Evolutionary conservation across 106 monocot genomes (phyloP).

Genomic region (Iris macrosiphon): DNA sequence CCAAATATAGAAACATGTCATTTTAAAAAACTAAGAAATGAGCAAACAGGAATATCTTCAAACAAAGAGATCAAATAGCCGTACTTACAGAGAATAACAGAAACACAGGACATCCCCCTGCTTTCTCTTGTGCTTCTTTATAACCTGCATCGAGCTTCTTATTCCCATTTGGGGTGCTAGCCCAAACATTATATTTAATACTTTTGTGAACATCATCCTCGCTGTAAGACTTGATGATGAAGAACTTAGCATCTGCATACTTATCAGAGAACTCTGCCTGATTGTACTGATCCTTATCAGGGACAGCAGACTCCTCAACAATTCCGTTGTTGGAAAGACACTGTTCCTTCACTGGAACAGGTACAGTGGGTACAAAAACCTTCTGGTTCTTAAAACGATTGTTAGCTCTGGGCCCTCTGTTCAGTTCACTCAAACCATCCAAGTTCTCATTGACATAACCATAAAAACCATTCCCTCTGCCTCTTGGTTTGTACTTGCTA

Average conservation of each 20-base stretch:
- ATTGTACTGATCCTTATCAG: slow-evolving; percentile 58
- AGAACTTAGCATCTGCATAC: slow-evolving; percentile 66
- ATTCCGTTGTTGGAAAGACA: slow-evolving; percentile 11
- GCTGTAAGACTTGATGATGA: slow-evolving; percentile 83
- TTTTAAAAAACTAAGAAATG: neutral
- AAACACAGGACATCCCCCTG: slow-evolving; percentile 57
- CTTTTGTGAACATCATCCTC: slow-evolving; percentile 87
- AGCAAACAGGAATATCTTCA: neutral
- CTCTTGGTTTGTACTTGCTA: slow-evolving; percentile 44
- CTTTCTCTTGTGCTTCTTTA: slow-evolving; percentile 48
- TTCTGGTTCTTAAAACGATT: slow-evolving; percentile 34
- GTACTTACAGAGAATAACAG: slow-evolving; percentile 73
- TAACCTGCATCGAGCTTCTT: slow-evolving; percentile 78
- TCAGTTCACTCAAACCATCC: slow-evolving; percentile 61
- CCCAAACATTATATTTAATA: slow-evolving; percentile 82
- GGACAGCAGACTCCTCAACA: slow-evolving; percentile 28
- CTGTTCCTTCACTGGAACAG: slow-evolving; percentile 36
- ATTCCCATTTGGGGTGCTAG: slow-evolving; percentile 80
- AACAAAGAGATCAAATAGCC: neutral
- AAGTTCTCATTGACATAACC: slow-evolving; percentile 51
- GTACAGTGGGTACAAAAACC: slow-evolving; percentile 5
- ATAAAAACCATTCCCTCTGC: slow-evolving; percentile 45
- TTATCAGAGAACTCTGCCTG: slow-evolving; percentile 45
- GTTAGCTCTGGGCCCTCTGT: slow-evolving; percentile 61
- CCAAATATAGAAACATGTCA: no score